phyloP scores from a whole-genome alignment of 306 rosid genomes.

The Gleditsia sinensis region DNA sequence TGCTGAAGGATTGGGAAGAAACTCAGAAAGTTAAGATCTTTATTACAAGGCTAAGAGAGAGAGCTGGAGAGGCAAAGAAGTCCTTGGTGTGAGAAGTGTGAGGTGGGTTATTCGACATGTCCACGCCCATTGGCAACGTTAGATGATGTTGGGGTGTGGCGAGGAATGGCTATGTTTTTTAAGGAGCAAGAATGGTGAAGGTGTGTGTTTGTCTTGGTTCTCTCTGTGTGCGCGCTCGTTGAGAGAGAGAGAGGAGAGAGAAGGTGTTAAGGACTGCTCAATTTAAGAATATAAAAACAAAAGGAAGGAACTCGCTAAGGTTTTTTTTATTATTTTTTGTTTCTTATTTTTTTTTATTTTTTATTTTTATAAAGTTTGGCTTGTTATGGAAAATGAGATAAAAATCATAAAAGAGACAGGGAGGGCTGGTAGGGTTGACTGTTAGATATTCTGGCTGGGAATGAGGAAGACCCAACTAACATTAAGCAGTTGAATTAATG shows the following conservation, averaged over 20 bases:
- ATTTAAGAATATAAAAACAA: constrained; percentile 97
- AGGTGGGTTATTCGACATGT: constrained; percentile 88
- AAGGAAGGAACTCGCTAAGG: constrained; percentile 43
- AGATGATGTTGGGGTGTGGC: not conserved
- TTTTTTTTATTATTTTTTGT: not conserved
- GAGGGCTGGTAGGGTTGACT: constrained; percentile 89
- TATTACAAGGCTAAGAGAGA: constrained; percentile 91
- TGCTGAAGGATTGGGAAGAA: not conserved
- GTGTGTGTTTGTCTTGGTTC: not conserved
- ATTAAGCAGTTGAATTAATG: constrained; percentile 55
- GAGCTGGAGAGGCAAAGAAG: constrained; percentile 91
- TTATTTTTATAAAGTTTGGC: not conserved
- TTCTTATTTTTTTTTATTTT: not conserved
- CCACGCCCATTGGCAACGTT: constrained; percentile 73
- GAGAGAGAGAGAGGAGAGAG: constrained; percentile 22
- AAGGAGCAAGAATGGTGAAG: constrained; percentile 36
- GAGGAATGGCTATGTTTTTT: constrained; percentile 36
- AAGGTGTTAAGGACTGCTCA: constrained; percentile 35
- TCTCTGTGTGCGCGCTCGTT: constrained; percentile 13
- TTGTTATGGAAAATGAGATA: constrained; percentile 28
- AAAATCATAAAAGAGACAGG: not conserved
- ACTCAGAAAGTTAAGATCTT: not conserved
- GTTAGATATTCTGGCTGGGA: constrained; percentile 64
- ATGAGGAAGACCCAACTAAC: constrained; percentile 61
- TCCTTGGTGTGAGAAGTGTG: constrained; percentile 82